Conservation (phyloP, 768 basidiomycete species). For the Steccherinum ochraceum region DNA sequence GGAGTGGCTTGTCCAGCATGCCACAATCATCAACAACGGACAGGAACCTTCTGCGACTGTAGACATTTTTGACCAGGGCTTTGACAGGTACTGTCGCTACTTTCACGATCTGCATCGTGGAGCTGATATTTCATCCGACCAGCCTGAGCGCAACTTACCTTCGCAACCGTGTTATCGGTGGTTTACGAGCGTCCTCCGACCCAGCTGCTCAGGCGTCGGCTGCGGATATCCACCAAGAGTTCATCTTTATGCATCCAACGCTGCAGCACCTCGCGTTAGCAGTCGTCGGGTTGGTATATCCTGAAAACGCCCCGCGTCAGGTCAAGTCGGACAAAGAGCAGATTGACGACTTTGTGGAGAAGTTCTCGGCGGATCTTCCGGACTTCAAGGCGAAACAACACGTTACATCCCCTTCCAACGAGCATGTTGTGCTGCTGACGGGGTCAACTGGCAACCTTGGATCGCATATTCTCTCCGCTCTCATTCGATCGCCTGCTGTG, state of each 20-base stretch:
- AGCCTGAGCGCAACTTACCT: conserved; percentile 10
- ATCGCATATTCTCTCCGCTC: conserved; percentile 5
- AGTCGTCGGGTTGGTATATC: background rate
- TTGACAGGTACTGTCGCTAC: conserved; percentile 26
- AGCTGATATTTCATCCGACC: conserved; percentile 2
- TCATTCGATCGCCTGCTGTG: background rate
- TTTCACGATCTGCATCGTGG: conserved; percentile 1
- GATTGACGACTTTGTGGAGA: background rate
- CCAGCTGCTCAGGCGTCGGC: no score
- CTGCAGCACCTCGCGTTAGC: conserved; percentile 1
- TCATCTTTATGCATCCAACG: conserved; percentile 5
- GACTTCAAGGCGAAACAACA: conserved; percentile 1
- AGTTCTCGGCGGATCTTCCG: conserved; percentile 4
- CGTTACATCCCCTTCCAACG: conserved; percentile 2
- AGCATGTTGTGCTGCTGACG: conserved; percentile 7
- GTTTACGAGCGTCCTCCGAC: background rate
- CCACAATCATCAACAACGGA: conserved; percentile 2
- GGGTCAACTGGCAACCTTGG: conserved; percentile 10
- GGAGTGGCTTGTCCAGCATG: background rate
- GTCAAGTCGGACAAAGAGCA: background rate
- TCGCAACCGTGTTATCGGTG: conserved; percentile 5
- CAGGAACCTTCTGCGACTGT: background rate
- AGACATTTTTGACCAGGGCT: conserved; percentile 28
- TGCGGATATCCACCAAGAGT: background rate
- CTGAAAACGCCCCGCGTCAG: background rate